Evolutionary conservation across 1,139 yeast species (phyloP).

Genomic region (Geotrichum europaeum): DNA sequence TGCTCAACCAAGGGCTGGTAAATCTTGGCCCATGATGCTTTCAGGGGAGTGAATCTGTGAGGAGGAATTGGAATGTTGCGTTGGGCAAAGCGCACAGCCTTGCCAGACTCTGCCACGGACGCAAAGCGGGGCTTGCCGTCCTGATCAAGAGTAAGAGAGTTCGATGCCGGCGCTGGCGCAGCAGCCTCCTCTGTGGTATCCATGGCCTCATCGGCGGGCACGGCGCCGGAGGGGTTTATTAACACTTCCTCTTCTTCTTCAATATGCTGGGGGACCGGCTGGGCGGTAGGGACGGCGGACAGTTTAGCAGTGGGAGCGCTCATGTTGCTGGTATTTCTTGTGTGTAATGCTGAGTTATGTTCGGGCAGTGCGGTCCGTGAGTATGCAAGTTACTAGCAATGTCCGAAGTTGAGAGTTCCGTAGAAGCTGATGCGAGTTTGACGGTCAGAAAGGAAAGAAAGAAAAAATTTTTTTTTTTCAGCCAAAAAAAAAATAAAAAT

Average conservation of each 20-base stretch:
- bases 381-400: neutral
- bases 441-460: neutral
- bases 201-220: conserved; percentile 32
- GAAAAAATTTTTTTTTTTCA: conserved; percentile 1
- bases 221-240: conserved; percentile 51
- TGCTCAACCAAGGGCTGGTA: conserved; percentile 96
- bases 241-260: conserved; percentile 57
- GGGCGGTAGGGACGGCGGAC: conserved; percentile 17
- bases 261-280: conserved; percentile 20
- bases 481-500: neutral
- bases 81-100: conserved; percentile 71
- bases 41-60: conserved; percentile 90
- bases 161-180: conserved; percentile 21
- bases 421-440: neutral
- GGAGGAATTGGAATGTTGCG: conserved; percentile 94
- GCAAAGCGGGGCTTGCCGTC: conserved; percentile 86
- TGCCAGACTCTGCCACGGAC: conserved; percentile 61
- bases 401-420: neutral
- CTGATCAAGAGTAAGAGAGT: conserved; percentile 55
- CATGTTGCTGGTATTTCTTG: conserved; percentile 37
- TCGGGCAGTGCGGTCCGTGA: neutral
- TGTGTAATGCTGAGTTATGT: neutral
- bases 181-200: conserved; percentile 26
- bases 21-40: conserved; percentile 83
- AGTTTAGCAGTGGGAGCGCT: conserved; percentile 65